Percentiles rank a stretch among this genome's conserved stretches.
Conservation (phyloP, 768 basidiomycete species). For the Lentinula sp. region DNA sequence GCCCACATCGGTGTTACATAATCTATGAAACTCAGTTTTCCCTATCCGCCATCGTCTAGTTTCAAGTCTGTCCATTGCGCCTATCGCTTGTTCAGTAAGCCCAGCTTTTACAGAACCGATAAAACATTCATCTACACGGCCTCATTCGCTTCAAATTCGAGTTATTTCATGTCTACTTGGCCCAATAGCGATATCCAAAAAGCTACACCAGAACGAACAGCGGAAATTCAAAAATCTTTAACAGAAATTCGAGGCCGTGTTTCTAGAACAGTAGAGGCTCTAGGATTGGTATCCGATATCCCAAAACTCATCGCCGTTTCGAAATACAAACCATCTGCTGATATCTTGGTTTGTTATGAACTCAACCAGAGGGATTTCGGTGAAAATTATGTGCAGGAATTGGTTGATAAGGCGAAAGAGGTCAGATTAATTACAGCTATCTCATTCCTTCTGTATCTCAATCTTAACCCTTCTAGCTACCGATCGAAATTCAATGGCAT, state of each 20-base stretch:
- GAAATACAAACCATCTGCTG: conserved; percentile 86
- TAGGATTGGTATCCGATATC: conserved; percentile 13
- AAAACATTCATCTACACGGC: background rate
- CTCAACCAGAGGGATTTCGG: conserved; percentile 88
- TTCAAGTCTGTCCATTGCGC: too few relatives aligned
- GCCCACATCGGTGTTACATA: too few relatives aligned
- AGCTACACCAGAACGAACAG: conserved; percentile 34
- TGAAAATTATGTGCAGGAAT: conserved; percentile 95
- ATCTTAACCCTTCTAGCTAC: conserved; percentile 49
- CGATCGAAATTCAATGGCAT: conserved; percentile 88
- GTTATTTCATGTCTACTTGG: background rate
- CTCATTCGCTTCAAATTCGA: background rate
- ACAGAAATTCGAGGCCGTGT: conserved; percentile 47
- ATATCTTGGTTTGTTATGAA: conserved; percentile 79
- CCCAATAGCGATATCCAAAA: background rate
- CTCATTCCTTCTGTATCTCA: background rate
- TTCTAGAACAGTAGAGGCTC: conserved; percentile 22
- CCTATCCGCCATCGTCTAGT: too few relatives aligned
- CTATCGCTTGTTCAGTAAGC: too few relatives aligned
- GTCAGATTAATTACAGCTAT: conserved; percentile 30
- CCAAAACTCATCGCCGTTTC: conserved; percentile 77
- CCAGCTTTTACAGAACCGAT: background rate
- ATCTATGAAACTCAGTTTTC: too few relatives aligned
- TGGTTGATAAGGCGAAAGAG: conserved; percentile 77
- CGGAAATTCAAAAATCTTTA: conserved; percentile 51